A percentile compares a stretch with the other conserved stretches of the same genome.
phyloP scores from a whole-genome alignment of 1,139 yeast species.

The Yamadazyma siamensis region DNA sequence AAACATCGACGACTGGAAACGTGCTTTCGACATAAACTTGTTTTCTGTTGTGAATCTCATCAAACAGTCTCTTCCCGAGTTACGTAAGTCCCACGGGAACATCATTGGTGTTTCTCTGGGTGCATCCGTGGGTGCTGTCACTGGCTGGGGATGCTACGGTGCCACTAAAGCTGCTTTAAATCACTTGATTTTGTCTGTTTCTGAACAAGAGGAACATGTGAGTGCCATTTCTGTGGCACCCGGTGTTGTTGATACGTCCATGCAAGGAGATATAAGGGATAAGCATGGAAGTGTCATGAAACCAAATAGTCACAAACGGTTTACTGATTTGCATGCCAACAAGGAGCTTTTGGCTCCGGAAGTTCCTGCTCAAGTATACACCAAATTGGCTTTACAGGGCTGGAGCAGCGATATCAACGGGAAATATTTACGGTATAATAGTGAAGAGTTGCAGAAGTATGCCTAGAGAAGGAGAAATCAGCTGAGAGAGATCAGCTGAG shows the following conservation, averaged over 20 bases:
- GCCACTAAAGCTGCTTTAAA: constrained; percentile 87
- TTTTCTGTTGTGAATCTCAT: constrained; percentile 71
- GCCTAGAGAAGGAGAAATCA: too few species aligned
- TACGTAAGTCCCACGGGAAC: constrained; percentile 56
- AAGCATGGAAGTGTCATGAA: constrained; percentile 55
- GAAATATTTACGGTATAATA: constrained; percentile 58
- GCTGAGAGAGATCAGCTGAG: too few species aligned
- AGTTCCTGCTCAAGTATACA: constrained; percentile 68
- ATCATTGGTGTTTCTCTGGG: constrained; percentile 83
- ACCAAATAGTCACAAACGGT: constrained; percentile 51
- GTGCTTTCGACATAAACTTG: constrained; percentile 70
- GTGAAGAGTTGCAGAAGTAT: constrained; percentile 24
- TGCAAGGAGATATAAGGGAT: constrained; percentile 78
- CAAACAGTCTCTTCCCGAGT: constrained; percentile 53
- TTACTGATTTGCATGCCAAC: constrained; percentile 54
- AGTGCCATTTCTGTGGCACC: constrained; percentile 77
- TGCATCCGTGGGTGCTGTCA: constrained; percentile 60
- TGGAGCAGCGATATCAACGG: constrained; percentile 59
- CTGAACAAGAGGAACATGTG: constrained; percentile 62
- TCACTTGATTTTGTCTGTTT: constrained; percentile 63
- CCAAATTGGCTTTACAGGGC: constrained; percentile 59
- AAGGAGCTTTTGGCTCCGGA: constrained; percentile 59
- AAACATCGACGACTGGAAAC: constrained; percentile 56
- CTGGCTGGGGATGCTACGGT: constrained; percentile 90
- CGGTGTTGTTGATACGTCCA: constrained; percentile 85